Evolutionary conservation across 2,329 filamentous ascomycete species (phyloP).

Genomic region (Pseudogymnoascus sp.): DNA sequence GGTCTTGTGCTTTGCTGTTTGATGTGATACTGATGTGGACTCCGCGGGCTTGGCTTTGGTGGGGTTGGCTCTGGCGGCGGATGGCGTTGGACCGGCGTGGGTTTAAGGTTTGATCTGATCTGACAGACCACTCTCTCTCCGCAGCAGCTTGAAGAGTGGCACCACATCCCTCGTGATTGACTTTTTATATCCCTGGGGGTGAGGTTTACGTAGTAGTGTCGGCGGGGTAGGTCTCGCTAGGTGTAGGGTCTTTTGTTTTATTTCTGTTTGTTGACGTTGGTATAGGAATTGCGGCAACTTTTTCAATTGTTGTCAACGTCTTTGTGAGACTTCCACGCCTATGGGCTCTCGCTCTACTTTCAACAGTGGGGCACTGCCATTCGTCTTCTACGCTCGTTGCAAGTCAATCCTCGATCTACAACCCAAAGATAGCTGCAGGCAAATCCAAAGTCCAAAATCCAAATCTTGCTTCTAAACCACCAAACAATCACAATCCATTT

Average conservation of each 20-base stretch:
- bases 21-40: background rate
- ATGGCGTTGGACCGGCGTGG: background rate
- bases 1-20: background rate
- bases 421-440: background rate
- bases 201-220: background rate
- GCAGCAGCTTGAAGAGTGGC: background rate
- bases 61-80: background rate
- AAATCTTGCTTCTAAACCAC: background rate
- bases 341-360: background rate
- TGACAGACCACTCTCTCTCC: background rate
- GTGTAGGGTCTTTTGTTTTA: background rate
- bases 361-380: background rate
- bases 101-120: background rate
- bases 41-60: background rate
- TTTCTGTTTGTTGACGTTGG: background rate
- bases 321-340: background rate
- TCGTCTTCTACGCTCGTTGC: background rate
- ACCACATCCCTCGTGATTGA: background rate
- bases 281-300: background rate
- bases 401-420: background rate
- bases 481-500: no score
- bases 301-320: background rate
- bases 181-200: background rate
- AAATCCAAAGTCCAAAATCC: background rate
- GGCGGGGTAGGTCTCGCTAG: background rate